phyloP scores from a whole-genome alignment of 148 eudicot genomes.

The Spergularia marina region DNA sequence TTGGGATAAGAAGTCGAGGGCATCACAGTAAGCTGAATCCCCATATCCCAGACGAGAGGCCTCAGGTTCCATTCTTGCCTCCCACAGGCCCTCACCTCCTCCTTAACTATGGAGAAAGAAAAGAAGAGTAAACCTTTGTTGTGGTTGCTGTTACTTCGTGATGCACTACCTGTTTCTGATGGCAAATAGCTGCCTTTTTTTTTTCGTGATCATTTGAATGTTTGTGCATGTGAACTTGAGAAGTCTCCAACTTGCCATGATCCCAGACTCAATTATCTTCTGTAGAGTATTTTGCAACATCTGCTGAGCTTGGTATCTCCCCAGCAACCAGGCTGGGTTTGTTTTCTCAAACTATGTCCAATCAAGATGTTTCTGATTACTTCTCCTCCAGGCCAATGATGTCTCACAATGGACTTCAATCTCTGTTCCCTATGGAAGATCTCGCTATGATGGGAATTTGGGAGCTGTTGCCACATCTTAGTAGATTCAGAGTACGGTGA shows the following conservation, averaged over 20 bases:
- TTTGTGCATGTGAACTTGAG: background rate
- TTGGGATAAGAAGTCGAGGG: too few species aligned
- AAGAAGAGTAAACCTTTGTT: background rate
- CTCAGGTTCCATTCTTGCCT: too few species aligned
- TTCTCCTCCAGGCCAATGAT: slow-evolving; percentile 53
- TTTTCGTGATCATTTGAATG: background rate
- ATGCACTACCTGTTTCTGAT: background rate
- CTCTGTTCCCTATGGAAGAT: slow-evolving; percentile 89
- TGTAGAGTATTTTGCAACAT: background rate
- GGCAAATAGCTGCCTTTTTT: background rate
- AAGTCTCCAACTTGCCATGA: background rate
- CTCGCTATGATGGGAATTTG: slow-evolving; percentile 95
- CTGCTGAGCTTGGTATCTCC: slow-evolving; percentile 5
- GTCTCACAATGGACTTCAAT: slow-evolving; percentile 67
- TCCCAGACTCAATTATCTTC: background rate
- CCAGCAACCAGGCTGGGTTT: background rate
- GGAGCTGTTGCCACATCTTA: slow-evolving; percentile 91
- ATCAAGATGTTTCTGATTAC: background rate
- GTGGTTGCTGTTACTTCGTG: too few species aligned
- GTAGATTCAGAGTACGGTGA: slow-evolving; percentile 61
- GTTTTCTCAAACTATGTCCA: background rate
- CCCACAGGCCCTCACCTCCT: too few species aligned
- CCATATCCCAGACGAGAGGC: too few species aligned
- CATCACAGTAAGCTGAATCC: too few species aligned
- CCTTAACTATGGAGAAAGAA: background rate